A percentile compares a stretch with the other conserved stretches of the same genome.
Conservation (phyloP, 352 stramenopile genomes). For the Phytopythium chamaehyphon region DNA sequence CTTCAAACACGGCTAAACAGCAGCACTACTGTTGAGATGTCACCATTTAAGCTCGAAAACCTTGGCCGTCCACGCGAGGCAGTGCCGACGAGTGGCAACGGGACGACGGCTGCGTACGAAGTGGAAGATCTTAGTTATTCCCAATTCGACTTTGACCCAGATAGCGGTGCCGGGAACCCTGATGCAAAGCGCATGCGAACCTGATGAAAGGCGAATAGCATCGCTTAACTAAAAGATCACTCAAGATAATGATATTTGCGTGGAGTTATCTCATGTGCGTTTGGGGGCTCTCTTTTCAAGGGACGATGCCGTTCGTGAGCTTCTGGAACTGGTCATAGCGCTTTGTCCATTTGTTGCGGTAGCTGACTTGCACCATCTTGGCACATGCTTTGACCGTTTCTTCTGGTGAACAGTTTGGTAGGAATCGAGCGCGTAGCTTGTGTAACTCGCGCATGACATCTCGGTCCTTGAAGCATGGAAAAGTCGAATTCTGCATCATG, state of each 20-base stretch:
- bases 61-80: background rate
- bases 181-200: slow-evolving; percentile 39
- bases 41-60: slow-evolving; percentile 4
- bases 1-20: slow-evolving; percentile 44
- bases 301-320: slow-evolving; percentile 85
- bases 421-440: slow-evolving; percentile 64
- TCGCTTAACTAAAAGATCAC: background rate
- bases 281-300: slow-evolving; percentile 17
- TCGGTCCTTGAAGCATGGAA: slow-evolving; percentile 76
- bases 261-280: too few species aligned
- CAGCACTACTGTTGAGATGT: slow-evolving; percentile 19
- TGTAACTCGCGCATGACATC: slow-evolving; percentile 86
- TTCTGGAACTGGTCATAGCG: slow-evolving; percentile 95
- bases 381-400: slow-evolving; percentile 69
- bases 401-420: slow-evolving; percentile 49
- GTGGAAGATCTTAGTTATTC: slow-evolving; percentile 82
- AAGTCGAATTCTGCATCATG: slow-evolving; percentile 82
- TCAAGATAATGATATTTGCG: too few species aligned
- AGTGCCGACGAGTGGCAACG: background rate
- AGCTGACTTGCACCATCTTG: slow-evolving; percentile 90
- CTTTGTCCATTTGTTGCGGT: slow-evolving; percentile 91
- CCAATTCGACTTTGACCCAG: slow-evolving; percentile 81
- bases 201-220: background rate
- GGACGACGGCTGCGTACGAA: slow-evolving; percentile 40
- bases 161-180: slow-evolving; percentile 11